These are phyloP conservation scores for Aeminium ludgeri DNA, from an alignment of 495 filamentous ascomycete species.

Conservation along the genomic window DNA sequence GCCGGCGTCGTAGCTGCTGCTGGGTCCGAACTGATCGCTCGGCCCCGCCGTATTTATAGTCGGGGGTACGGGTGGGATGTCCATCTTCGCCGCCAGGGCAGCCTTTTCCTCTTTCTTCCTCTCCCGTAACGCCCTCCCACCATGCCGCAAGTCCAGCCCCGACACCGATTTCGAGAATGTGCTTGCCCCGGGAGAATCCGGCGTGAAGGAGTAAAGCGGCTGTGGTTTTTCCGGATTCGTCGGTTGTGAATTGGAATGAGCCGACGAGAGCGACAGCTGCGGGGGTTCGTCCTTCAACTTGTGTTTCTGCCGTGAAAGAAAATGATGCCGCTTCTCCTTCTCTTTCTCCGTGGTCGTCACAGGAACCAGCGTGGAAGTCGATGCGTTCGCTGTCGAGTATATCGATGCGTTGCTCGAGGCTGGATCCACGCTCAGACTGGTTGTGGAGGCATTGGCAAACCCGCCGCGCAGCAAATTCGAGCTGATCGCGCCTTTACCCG, in stretches of 20 bases:
- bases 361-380: slow-evolving; percentile 56
- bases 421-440: slow-evolving; percentile 48
- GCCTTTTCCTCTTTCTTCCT: slow-evolving; percentile 79
- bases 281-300: slow-evolving; percentile 76
- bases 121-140: slow-evolving; percentile 66
- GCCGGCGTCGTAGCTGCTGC: slow-evolving; percentile 17
- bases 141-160: slow-evolving; percentile 72
- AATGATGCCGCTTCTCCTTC: slow-evolving; percentile 59
- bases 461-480: slow-evolving; percentile 37
- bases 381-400: slow-evolving; percentile 71
- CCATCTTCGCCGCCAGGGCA: slow-evolving; percentile 23
- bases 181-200: slow-evolving; percentile 49
- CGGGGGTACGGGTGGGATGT: slow-evolving; percentile 17
- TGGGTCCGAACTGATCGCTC: slow-evolving; percentile 8
- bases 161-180: slow-evolving; percentile 61
- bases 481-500: slow-evolving; percentile 51
- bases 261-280: slow-evolving; percentile 66
- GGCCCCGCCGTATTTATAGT: slow-evolving; percentile 3
- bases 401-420: slow-evolving; percentile 25
- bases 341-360: slow-evolving; percentile 38
- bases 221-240: slow-evolving; percentile 70
- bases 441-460: slow-evolving; percentile 65
- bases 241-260: slow-evolving; percentile 74
- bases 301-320: slow-evolving; percentile 79
- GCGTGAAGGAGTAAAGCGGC: slow-evolving; percentile 67